phyloP scores from a whole-genome alignment of 352 stramenopile species.

The Elongisporangium senticosum region DNA sequence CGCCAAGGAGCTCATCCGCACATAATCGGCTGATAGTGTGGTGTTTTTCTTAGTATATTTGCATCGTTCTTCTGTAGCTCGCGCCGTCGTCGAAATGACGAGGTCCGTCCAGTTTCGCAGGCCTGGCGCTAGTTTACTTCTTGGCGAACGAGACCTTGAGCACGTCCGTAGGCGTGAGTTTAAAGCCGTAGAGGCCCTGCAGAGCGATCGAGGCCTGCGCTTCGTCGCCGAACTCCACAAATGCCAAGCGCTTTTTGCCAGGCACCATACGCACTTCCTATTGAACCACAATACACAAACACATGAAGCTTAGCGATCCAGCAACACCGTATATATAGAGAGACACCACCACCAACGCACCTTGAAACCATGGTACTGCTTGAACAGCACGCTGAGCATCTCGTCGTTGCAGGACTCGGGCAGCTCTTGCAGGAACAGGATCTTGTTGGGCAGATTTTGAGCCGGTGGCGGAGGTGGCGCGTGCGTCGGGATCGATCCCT shows the following conservation, averaged over 20 bases:
- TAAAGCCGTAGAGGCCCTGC: conserved; percentile 78
- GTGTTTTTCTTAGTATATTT: neutral
- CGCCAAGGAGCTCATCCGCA: too few species aligned
- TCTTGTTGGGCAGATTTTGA: conserved; percentile 85
- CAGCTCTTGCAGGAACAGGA: conserved; percentile 92
- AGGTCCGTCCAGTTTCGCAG: neutral
- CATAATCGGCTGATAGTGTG: too few species aligned
- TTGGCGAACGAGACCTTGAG: conserved; percentile 86
- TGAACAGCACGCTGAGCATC: conserved; percentile 96
- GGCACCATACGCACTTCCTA: conserved; percentile 93
- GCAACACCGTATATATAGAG: conserved; percentile 4
- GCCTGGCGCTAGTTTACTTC: conserved; percentile 34
- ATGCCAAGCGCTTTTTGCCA: conserved; percentile 91
- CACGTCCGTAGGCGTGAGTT: conserved; percentile 74
- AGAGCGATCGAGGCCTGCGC: conserved; percentile 74
- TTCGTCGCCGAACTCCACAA: conserved; percentile 94
- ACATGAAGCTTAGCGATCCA: neutral
- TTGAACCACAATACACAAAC: neutral
- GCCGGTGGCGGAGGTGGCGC: conserved; percentile 26
- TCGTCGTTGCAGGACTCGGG: conserved; percentile 94
- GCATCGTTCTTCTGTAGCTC: neutral
- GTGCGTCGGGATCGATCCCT: conserved; percentile 6
- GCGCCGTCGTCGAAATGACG: neutral
- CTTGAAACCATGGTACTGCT: conserved; percentile 95
- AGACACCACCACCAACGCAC: conserved; percentile 19